Conservation (phyloP, 148 eudicot genomes). For the Cornus florida region DNA sequence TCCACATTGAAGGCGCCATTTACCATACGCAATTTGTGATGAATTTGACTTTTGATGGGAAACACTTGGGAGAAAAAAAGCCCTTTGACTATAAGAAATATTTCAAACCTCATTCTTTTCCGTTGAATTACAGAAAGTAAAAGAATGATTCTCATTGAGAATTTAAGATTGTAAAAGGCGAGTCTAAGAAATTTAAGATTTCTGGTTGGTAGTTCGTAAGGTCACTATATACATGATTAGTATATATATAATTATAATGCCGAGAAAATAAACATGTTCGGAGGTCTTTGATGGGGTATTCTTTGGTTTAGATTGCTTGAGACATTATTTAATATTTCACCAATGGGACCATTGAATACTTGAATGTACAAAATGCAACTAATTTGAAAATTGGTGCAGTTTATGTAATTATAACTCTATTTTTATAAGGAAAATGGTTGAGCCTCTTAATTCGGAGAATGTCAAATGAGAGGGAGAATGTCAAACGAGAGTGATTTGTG, state of each 20-base stretch:
- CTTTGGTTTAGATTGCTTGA: too few relatives aligned
- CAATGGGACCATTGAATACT: too few relatives aligned
- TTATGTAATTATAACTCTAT: too few relatives aligned
- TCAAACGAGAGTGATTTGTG: too few relatives aligned
- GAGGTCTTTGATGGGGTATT: not conserved
- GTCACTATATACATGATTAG: not conserved
- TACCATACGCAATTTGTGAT: conserved; percentile 12
- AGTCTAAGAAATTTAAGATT: too few relatives aligned
- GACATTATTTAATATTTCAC: too few relatives aligned
- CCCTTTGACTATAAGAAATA: conserved; percentile 5
- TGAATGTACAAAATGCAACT: too few relatives aligned
- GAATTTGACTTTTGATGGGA: conserved; percentile 6
- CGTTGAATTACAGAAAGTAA: not conserved
- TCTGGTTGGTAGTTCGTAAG: not conserved
- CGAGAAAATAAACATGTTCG: not conserved
- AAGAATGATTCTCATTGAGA: not conserved
- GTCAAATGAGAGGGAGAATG: too few relatives aligned
- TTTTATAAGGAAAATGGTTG: too few relatives aligned
- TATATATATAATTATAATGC: not conserved
- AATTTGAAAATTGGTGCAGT: too few relatives aligned
- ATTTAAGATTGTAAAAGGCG: not conserved
- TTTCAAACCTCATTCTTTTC: conserved; percentile 11
- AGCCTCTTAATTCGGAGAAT: too few relatives aligned
- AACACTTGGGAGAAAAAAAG: conserved; percentile 6
- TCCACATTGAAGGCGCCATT: conserved; percentile 3